Base-by-base conservation (phyloP, 805 yeast genomes). In the Pachysolen tannophilus region DNA sequence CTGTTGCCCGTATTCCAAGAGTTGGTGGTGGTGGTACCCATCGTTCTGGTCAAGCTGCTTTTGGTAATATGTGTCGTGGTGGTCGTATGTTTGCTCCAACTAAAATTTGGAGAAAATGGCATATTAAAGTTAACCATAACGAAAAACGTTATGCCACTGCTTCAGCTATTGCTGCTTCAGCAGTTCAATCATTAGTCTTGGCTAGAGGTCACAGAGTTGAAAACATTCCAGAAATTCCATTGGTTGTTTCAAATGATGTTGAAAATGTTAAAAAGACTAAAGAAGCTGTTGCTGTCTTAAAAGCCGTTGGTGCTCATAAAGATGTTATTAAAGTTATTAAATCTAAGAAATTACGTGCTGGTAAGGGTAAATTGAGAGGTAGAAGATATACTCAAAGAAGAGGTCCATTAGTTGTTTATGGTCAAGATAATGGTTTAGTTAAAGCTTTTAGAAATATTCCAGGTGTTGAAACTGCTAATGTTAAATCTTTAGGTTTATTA, bases 11-110 rank as follows among this genome's bases (percentile, higher is more conserved):
- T 81, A 90, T 92, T 70, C 98, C 98, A 78, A 88, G 98, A 82
- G 97, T 92, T 67, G 96, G 96, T 75, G 98, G 98, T 78, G 88
- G 95, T 68, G 98, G 98, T 84, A 92, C 98, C 69, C 96, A 87
- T 94, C 88, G 98, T 76, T 77, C 97, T 52, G 98, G 98, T 71
- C 98, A 92, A 75, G 98, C 87, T 71, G 98, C 98, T 67, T 92
- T 92, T 81, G 98, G 98, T 82, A 92, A 92, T 92, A 92, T 92
- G 98, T 92, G 98, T 81, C 90, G 98, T 75, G 97, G 97, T 71
- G 98, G 98, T 78, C 95, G 98, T 75, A 92, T 92, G 97, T 92
- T 92, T 65, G 97, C 98, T 72, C 98, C 98, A 70, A 92, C 98
- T 72, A 92, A 92, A 82, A 88, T 95, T 72, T 92, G 98, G 98